phyloP scores from a whole-genome alignment of 2,329 filamentous ascomycete genomes.

The Penicillium glabrum region DNA sequence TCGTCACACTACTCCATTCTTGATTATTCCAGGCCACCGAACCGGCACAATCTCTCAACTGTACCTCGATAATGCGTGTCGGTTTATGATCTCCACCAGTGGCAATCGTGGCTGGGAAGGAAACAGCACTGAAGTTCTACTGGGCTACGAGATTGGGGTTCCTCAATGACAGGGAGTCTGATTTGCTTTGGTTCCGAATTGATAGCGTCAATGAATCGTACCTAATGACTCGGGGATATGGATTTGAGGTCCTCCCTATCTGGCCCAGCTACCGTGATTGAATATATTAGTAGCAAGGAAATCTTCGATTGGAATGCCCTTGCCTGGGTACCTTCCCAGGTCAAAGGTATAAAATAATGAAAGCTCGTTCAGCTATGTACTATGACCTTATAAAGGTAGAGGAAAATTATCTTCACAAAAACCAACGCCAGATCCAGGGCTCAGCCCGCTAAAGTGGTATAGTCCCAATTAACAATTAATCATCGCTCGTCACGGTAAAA shows the following conservation, averaged over 20 bases:
- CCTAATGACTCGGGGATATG: background rate
- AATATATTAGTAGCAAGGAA: background rate
- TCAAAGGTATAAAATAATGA: too few species aligned
- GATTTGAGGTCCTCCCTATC: background rate
- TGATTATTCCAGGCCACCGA: constrained; percentile 90
- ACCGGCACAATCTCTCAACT: constrained; percentile 85
- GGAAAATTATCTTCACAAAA: background rate
- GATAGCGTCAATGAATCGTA: background rate
- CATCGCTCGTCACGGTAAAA: constrained; percentile 21
- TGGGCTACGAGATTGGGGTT: constrained; percentile 86
- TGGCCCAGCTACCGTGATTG: background rate
- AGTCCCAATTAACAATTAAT: background rate
- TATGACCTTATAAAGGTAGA: background rate
- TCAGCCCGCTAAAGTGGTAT: background rate
- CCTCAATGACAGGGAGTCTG: constrained; percentile 17
- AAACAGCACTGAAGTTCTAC: constrained; percentile 79
- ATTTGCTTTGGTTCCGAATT: background rate
- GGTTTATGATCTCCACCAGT: constrained; percentile 87
- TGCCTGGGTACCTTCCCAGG: too few species aligned
- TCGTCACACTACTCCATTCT: constrained; percentile 82
- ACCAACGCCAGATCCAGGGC: background rate
- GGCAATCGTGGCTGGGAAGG: constrained; percentile 97
- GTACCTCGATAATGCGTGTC: constrained; percentile 82
- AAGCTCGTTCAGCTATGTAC: too few species aligned
- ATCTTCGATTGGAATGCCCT: background rate